A percentile compares a stretch with the other conserved stretches of the same genome.
Conservation (phyloP, 1,139 yeast genomes). For the Nakaseomyces uthaithaninus region DNA sequence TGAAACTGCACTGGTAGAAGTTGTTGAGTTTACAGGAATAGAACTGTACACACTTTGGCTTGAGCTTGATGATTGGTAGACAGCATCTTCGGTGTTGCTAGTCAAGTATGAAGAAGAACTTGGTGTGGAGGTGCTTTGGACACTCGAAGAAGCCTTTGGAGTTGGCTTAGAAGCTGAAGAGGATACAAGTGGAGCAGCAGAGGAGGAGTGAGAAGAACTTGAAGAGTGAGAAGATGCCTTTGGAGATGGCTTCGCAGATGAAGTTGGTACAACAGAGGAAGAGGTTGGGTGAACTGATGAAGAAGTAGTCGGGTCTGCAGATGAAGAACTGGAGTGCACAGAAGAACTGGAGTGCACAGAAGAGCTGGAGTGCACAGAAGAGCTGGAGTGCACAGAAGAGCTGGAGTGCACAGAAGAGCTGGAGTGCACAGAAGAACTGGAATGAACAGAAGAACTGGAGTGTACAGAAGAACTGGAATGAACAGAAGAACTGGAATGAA, state of each 20-base stretch:
- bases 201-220: conserved; percentile 19
- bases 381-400: conserved; percentile 21
- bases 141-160: conserved; percentile 12
- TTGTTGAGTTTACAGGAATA: neutral
- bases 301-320: conserved; percentile 35
- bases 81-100: neutral
- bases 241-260: conserved; percentile 9
- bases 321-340: conserved; percentile 34
- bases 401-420: conserved; percentile 12
- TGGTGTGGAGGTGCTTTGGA: neutral
- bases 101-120: neutral
- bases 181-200: conserved; percentile 21
- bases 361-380: conserved; percentile 25
- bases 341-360: conserved; percentile 1
- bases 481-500: neutral
- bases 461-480: neutral
- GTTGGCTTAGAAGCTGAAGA: conserved; percentile 31
- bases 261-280: conserved; percentile 24
- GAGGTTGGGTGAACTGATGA: conserved; percentile 24
- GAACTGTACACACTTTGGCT: neutral
- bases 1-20: neutral
- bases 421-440: neutral
- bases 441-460: neutral
- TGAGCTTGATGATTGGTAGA: neutral
- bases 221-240: neutral